Conservation (phyloP, 768 basidiomycete genomes). For the Panellus pusillus region DNA sequence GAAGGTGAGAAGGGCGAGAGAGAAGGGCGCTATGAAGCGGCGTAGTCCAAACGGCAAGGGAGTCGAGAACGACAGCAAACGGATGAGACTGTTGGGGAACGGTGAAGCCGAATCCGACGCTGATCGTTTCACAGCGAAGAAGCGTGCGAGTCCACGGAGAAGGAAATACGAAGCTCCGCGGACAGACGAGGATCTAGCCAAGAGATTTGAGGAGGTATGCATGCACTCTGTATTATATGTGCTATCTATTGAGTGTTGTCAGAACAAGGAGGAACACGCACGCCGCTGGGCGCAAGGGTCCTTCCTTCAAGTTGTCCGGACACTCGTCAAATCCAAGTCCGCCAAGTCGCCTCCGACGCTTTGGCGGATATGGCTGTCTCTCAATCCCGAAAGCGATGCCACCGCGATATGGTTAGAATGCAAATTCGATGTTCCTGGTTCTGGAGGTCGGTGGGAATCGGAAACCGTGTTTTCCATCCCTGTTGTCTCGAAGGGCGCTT, state of each 20-base stretch:
- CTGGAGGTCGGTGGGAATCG: slow-evolving; percentile 57
- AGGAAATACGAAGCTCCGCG: slow-evolving; percentile 51
- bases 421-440: slow-evolving; percentile 70
- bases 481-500: slow-evolving; percentile 21
- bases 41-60: slow-evolving; percentile 10
- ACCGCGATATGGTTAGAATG: slow-evolving; percentile 80
- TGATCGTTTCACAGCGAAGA: slow-evolving; percentile 30
- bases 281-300: slow-evolving; percentile 75
- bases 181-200: slow-evolving; percentile 66
- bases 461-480: slow-evolving; percentile 65
- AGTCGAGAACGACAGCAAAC: slow-evolving; percentile 8
- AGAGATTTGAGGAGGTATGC: slow-evolving; percentile 65
- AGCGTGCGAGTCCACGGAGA: slow-evolving; percentile 40
- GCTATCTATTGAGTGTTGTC: slow-evolving; percentile 16
- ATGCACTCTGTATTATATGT: slow-evolving; percentile 20
- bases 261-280: slow-evolving; percentile 75
- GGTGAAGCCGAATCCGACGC: slow-evolving; percentile 1
- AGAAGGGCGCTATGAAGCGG: slow-evolving; percentile 13
- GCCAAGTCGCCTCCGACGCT: slow-evolving; percentile 31
- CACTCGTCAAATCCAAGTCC: slow-evolving; percentile 36
- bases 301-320: slow-evolving; percentile 53
- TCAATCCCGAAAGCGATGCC: slow-evolving; percentile 69
- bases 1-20: slow-evolving; percentile 36
- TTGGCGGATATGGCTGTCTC: slow-evolving; percentile 75
- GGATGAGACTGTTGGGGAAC: slow-evolving; percentile 7